Evolutionary conservation across 2,329 filamentous ascomycete genomes (phyloP), one percentile per base, ranked within the genome.

Genomic region (Xylariaceae sp.): DNA sequence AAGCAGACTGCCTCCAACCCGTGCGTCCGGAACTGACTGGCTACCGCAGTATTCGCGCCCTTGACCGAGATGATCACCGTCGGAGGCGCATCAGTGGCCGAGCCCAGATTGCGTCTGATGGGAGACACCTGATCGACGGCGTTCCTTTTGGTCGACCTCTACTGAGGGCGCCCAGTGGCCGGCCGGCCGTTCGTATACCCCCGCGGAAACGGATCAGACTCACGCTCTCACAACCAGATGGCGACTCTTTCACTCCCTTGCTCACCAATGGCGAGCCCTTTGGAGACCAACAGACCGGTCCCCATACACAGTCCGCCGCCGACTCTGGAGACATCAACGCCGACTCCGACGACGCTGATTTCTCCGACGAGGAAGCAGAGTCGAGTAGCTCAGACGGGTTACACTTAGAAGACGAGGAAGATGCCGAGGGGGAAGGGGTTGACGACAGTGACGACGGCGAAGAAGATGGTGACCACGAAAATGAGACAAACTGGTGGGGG

Each of bases 41-140:
- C 16, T 43, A 16, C 41, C 41, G 19, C 58, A 92, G 88, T 47
- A 91, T 96, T 60, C 87, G 90, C 47, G 85, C 89, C 10, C 80
- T 96, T 36, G 78, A 87, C 51, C 84, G 81, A 21, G 81, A 85
- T 41, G 92, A 97, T 67, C 71, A 94, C 8, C 83, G 84, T 64
- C 80, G 84, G 45, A 80, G 91, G 61, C 82, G 83, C 50, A 72
- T 95, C 10, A 85, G 83, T 53, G 92, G 92, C 22, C 83, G 92
- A 45, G 77, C 87, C 59, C 92, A 96, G 69, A 95, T 96, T 49
- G 84, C 87, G 0, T 65, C 74, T 1, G 87, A 89, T 68, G 92
- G 92, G 3, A 86, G 79, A 61, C 91, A 92, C 67, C 77, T 96
- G 5, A 79, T 94, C 10, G 92, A 97, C 67, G 92, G 92, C 3